These are phyloP conservation scores for Pythium angustatum DNA, from an alignment of 352 stramenopile genomes.

Conservation along the genomic window DNA sequence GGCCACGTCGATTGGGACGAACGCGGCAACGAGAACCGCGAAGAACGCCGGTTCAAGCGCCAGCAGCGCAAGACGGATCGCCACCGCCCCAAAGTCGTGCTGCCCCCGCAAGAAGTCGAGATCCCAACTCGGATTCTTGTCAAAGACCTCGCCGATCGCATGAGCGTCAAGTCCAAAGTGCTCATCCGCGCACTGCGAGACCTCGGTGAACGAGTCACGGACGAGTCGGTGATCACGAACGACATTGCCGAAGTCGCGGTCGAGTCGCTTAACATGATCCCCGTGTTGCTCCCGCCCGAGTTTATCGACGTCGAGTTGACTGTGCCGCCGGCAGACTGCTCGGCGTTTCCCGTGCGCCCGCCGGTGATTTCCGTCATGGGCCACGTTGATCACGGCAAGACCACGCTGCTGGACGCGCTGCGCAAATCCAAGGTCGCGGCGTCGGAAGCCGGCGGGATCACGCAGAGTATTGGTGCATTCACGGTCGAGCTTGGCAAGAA, in stretches of 20 bases:
- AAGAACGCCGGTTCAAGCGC: conserved; percentile 65
- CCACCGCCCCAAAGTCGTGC: conserved; percentile 36
- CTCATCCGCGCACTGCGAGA: conserved; percentile 66
- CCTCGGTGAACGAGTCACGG: conserved; percentile 68
- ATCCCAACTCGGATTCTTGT: conserved; percentile 74
- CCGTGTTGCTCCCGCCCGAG: conserved; percentile 74
- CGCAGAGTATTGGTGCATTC: conserved; percentile 97
- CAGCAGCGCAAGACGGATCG: conserved; percentile 56
- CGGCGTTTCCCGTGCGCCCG: conserved; percentile 59
- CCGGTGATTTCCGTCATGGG: conserved; percentile 99
- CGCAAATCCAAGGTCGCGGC: conserved; percentile 91
- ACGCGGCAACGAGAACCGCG: conserved; percentile 48
- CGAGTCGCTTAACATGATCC: conserved; percentile 86
- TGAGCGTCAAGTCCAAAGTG: conserved; percentile 74
- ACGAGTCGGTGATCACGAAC: conserved; percentile 71
- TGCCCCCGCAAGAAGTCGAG: conserved; percentile 71
- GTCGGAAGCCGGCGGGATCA: conserved; percentile 98
- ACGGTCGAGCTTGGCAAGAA: conserved; percentile 93
- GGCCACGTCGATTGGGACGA: conserved; percentile 77
- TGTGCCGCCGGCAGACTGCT: conserved; percentile 59
- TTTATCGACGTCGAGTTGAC: conserved; percentile 84
- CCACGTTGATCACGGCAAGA: conserved; percentile 99
- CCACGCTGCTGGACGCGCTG: conserved; percentile 96
- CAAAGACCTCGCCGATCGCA: conserved; percentile 78
- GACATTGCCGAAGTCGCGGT: conserved; percentile 83